Conservation (phyloP, 345 rosid genomes). For the Luvunga scandens region DNA sequence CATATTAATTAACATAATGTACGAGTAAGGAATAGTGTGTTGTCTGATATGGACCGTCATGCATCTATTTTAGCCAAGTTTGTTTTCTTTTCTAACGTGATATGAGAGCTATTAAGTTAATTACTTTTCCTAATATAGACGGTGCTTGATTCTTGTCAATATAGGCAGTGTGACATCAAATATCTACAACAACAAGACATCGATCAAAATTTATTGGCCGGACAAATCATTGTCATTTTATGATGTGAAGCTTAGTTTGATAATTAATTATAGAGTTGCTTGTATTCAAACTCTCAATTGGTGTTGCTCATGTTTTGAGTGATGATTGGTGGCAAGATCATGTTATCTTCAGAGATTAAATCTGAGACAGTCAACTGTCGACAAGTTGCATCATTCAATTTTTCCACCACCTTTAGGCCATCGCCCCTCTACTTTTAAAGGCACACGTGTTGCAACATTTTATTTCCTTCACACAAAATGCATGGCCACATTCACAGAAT, state of each 20-base stretch:
- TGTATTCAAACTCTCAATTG: neutral
- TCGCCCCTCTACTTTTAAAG: neutral
- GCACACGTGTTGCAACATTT: constrained; percentile 9
- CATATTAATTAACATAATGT: neutral
- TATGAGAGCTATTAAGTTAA: too few relatives aligned
- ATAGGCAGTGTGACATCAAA: too few relatives aligned
- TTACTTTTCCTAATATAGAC: too few relatives aligned
- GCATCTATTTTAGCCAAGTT: too few relatives aligned
- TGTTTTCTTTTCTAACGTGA: too few relatives aligned
- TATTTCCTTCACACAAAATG: neutral
- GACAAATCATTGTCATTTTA: too few relatives aligned
- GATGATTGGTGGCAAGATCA: neutral
- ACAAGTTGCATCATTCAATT: constrained; percentile 10
- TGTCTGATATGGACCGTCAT: too few relatives aligned
- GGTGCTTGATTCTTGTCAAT: too few relatives aligned
- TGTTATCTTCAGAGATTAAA: neutral
- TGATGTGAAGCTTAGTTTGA: neutral
- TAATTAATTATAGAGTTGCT: neutral
- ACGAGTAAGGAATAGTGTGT: neutral
- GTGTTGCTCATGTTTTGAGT: neutral
- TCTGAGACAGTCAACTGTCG: neutral
- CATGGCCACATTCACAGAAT: constrained; percentile 8
- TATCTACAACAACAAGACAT: too few relatives aligned
- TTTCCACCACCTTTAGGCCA: neutral
- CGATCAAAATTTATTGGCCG: too few relatives aligned